Evolutionary conservation across 1,284 basidiomycete genomes (phyloP).

Genomic region (Sphagnurus paluster): DNA sequence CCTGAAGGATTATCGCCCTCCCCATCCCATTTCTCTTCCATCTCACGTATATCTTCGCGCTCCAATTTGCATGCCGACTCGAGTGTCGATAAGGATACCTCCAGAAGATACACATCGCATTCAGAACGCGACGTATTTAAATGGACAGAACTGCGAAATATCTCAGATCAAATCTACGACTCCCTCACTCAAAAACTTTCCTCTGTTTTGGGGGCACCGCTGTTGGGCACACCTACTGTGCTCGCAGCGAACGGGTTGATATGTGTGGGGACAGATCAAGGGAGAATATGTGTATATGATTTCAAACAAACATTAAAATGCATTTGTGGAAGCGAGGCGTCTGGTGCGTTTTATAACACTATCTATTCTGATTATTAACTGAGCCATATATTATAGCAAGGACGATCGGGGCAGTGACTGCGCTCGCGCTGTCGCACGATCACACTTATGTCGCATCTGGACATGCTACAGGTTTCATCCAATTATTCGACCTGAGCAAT

Average conservation of each 20-base stretch:
- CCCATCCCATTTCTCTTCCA: slow-evolving; percentile 68
- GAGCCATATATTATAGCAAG: slow-evolving; percentile 42
- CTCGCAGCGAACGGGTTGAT: slow-evolving; percentile 87
- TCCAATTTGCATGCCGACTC: slow-evolving; percentile 46
- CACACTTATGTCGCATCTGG: slow-evolving; percentile 93
- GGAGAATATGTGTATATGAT: slow-evolving; percentile 84
- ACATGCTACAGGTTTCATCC: slow-evolving; percentile 83
- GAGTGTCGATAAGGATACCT: slow-evolving; percentile 22
- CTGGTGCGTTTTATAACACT: slow-evolving; percentile 48
- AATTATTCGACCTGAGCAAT: slow-evolving; percentile 81
- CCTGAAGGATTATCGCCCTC: slow-evolving; percentile 49
- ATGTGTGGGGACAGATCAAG: slow-evolving; percentile 84
- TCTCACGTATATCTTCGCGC: slow-evolving; percentile 68
- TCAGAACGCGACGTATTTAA: slow-evolving; percentile 65
- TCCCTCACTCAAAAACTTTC: slow-evolving; percentile 60
- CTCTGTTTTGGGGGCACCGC: slow-evolving; percentile 56
- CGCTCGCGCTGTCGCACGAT: slow-evolving; percentile 90
- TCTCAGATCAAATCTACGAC: slow-evolving; percentile 56
- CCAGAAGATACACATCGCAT: slow-evolving; percentile 17
- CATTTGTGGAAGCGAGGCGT: slow-evolving; percentile 69
- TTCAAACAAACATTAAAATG: slow-evolving; percentile 86
- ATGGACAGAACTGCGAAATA: slow-evolving; percentile 74
- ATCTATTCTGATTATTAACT: slow-evolving; percentile 9
- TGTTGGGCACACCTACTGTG: slow-evolving; percentile 72
- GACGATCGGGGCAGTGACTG: slow-evolving; percentile 80